Evolutionary conservation across 192 early-diverging fungal genomes (phyloP), one percentile per base, ranked within the genome.

Genomic region (Coemansia biformis): DNA sequence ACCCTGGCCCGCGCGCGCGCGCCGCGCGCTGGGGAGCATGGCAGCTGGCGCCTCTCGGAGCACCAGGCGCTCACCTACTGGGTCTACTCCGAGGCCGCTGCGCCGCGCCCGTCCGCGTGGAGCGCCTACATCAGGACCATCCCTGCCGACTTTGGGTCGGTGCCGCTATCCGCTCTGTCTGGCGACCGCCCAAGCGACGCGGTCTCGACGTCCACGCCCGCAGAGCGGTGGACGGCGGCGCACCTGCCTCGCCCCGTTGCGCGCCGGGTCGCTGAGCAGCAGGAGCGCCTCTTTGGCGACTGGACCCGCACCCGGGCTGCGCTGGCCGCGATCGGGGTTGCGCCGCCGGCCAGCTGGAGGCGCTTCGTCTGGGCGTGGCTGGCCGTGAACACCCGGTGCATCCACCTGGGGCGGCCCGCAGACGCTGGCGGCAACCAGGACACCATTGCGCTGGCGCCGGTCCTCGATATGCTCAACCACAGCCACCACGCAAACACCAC

Each of bases 381-480:
- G 29, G 63, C 55, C 1, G 70, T 62, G 5, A 66, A 46, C 29
- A 66, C 70, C 30, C 62, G 70, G 5, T 73, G 63, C 50, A 73
- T 73, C 46, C 60, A 72, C 32, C 49, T 72, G 28, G 68, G 68
- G 7, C 49, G 34, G 14, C 28, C 13, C 12, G 4, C 44, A 8
- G 22, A 12, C 10, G 4, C 44, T 9, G 22, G 9, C 10, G 18
- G 48, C 39, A 22, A 41, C 55, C 48, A 28, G 10, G 80, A 81
- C 38, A 80, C 67, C 40, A 83, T 88, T 31, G 82, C 86, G 22
- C 60, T 88, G 31, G 86, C 86, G 23, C 86, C 86, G 5, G 66
- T 86, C 43, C 67, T 88, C 11, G 86, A 88, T 70, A 79, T 88
- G 15, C 78, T 88, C 32, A 88, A 88, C 57, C 86, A 88, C 73